Conservation (phyloP, 129 eudicot species). For the Flaveria linearis region DNA sequence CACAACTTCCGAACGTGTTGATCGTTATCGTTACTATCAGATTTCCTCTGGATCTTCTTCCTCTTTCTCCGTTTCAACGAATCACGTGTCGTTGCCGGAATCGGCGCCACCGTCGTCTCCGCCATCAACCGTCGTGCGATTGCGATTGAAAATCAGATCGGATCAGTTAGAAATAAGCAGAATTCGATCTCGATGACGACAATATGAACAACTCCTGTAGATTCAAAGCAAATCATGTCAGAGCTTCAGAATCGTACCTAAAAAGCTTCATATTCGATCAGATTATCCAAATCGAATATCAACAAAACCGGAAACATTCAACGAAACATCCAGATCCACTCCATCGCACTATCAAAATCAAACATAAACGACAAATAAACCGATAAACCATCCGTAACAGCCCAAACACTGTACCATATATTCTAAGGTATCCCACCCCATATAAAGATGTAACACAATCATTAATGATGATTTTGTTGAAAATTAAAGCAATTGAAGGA, state of each 20-base stretch:
- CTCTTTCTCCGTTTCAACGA: constrained; percentile 44
- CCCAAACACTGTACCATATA: not conserved
- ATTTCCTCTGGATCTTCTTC: constrained; percentile 39
- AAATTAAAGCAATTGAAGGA: not conserved
- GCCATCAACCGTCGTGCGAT: not conserved
- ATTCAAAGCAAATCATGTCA: constrained; percentile 32
- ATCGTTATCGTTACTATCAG: not conserved
- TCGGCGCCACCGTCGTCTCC: constrained; percentile 40
- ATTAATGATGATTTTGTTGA: not conserved
- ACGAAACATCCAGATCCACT: not conserved
- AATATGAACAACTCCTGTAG: constrained; percentile 11
- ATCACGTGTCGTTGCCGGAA: constrained; percentile 44
- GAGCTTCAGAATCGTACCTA: constrained; percentile 11
- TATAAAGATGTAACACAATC: too few relatives aligned
- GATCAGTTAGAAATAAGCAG: constrained; percentile 10
- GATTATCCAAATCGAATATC: constrained; percentile 4
- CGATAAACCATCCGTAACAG: not conserved
- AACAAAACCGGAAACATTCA: constrained; percentile 18
- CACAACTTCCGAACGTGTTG: constrained; percentile 15
- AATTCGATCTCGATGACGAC: not conserved
- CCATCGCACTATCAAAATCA: not conserved
- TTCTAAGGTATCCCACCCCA: too few relatives aligned
- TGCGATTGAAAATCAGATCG: not conserved
- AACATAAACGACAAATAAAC: not conserved
- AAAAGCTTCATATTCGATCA: not conserved